Evolutionary conservation across 2,329 filamentous ascomycete species (phyloP).

Genomic region (Fusarium odoratissimum): DNA sequence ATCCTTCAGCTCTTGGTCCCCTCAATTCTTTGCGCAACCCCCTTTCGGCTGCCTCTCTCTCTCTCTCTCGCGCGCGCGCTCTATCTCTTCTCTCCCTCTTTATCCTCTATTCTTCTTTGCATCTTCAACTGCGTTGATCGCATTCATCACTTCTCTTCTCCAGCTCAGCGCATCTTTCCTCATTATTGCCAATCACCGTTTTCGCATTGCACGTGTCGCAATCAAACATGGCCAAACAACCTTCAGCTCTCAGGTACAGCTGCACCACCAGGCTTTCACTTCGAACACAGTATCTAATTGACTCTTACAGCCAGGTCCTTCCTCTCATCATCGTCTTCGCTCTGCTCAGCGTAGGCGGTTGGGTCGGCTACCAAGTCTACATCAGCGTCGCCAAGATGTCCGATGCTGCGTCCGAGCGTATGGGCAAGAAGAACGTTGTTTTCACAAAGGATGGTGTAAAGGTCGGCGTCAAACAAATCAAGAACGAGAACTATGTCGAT

Average conservation of each 20-base stretch:
- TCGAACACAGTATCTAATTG: not conserved
- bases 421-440: conserved; percentile 80
- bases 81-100: not conserved
- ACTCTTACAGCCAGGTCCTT: conserved; percentile 65
- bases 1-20: conserved; percentile 26
- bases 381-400: conserved; percentile 74
- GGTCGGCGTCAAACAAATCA: conserved; percentile 76
- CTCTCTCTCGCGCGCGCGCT: not conserved
- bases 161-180: not conserved
- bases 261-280: not conserved
- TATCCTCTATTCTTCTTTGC: not conserved
- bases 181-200: not conserved
- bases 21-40: conserved; percentile 30
- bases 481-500: conserved; percentile 78
- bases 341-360: conserved; percentile 69
- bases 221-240: conserved; percentile 38
- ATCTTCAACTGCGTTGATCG: conserved; percentile 26
- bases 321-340: conserved; percentile 76
- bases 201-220: conserved; percentile 5
- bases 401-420: conserved; percentile 72
- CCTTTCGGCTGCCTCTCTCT: conserved; percentile 24
- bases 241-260: conserved; percentile 41
- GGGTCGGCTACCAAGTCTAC: conserved; percentile 79
- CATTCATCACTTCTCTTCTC: conserved; percentile 1
- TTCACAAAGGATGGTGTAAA: conserved; percentile 81